A percentile compares a stretch with the other conserved stretches of the same genome.
Evolutionary conservation across 1,284 basidiomycete species (phyloP).

Genomic region (Cerioporus squamosus): DNA sequence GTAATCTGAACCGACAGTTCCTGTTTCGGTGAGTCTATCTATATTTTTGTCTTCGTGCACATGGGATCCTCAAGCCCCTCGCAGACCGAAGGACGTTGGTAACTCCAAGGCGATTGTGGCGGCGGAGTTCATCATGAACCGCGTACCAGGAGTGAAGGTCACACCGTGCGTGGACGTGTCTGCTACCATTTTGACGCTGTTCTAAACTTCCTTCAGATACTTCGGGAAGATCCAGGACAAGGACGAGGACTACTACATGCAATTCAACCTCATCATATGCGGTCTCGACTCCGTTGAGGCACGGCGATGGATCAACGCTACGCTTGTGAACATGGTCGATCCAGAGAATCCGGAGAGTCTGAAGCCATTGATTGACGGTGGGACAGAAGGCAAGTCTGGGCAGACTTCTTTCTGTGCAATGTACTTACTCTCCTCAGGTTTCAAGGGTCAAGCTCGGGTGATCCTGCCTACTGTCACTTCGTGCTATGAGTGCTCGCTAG

Average conservation of each 20-base stretch:
- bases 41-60: background rate
- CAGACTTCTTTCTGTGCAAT: background rate
- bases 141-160: slow-evolving; percentile 92
- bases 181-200: background rate
- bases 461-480: slow-evolving; percentile 96
- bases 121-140: slow-evolving; percentile 94
- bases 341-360: slow-evolving; percentile 89
- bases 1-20: slow-evolving; percentile 98
- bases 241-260: slow-evolving; percentile 93
- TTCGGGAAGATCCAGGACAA: slow-evolving; percentile 99
- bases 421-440: slow-evolving; percentile 58
- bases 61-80: background rate
- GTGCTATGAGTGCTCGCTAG: slow-evolving; percentile 98
- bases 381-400: slow-evolving; percentile 83
- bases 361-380: slow-evolving; percentile 99
- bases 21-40: slow-evolving; percentile 79
- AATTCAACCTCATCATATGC: slow-evolving; percentile 97
- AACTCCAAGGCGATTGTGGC: slow-evolving; percentile 93
- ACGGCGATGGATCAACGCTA: slow-evolving; percentile 98
- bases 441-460: slow-evolving; percentile 98
- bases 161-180: slow-evolving; percentile 74
- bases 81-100: slow-evolving; percentile 89
- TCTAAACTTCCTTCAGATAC: slow-evolving; percentile 59
- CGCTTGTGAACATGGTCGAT: slow-evolving; percentile 93
- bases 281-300: slow-evolving; percentile 98